A percentile compares a stretch with the other conserved stretches of the same genome.
phyloP scores from a whole-genome alignment of 306 rosid genomes.

The Styphnolobium japonicum region DNA sequence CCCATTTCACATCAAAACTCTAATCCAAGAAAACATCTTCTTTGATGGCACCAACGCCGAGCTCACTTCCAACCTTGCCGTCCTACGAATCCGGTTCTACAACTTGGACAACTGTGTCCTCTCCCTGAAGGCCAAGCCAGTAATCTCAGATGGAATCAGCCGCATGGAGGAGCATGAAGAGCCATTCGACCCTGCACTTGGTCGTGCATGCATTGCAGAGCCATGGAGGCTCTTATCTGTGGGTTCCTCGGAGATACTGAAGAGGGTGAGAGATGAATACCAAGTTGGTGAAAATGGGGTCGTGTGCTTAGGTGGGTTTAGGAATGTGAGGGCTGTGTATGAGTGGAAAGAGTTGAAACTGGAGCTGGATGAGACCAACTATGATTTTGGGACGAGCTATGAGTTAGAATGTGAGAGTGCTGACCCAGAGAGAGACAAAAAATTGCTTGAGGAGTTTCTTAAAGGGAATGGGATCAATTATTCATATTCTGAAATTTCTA shows the following conservation, averaged over 20 bases:
- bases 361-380: constrained; percentile 55
- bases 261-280: constrained; percentile 39
- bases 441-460: constrained; percentile 36
- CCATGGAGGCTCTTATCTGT: constrained; percentile 46
- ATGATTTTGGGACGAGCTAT: constrained; percentile 57
- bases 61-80: constrained; percentile 55
- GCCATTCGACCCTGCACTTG: constrained; percentile 42
- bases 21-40: constrained; percentile 59
- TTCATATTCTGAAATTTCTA: constrained; percentile 40
- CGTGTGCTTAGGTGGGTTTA: constrained; percentile 60
- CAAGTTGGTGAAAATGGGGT: constrained; percentile 27
- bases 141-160: constrained; percentile 46
- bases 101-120: constrained; percentile 29
- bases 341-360: constrained; percentile 56
- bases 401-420: constrained; percentile 62
- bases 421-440: constrained; percentile 44
- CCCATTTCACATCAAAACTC: constrained; percentile 49
- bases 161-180: constrained; percentile 55
- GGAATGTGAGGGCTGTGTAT: constrained; percentile 54
- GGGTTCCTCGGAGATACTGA: constrained; percentile 32
- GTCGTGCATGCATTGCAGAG: constrained; percentile 52
- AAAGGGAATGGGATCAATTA: constrained; percentile 41
- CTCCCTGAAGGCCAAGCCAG: constrained; percentile 52
- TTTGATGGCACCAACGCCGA: constrained; percentile 53
- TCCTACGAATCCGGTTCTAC: constrained; percentile 60